Evolutionary conservation across 345 rosid species (phyloP).

Genomic region (Linum trigynum): DNA sequence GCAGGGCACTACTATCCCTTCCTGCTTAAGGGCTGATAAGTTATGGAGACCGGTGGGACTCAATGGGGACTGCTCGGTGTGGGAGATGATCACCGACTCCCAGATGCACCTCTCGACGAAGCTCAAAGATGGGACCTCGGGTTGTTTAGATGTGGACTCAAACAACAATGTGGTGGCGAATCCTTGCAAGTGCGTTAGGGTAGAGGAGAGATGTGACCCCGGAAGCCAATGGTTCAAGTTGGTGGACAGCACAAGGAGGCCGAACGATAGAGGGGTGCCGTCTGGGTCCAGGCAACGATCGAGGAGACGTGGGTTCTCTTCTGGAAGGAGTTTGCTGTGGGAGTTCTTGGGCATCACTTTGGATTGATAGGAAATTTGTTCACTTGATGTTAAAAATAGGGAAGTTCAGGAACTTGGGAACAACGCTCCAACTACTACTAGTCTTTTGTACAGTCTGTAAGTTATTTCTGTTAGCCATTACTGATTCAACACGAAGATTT

Average conservation of each 20-base stretch:
- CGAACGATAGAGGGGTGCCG: neutral
- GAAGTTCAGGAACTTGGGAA: neutral
- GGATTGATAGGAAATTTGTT: neutral
- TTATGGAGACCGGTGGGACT: slow-evolving; percentile 33
- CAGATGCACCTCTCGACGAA: slow-evolving; percentile 63
- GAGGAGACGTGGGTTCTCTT: neutral
- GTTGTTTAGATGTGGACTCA: slow-evolving; percentile 72
- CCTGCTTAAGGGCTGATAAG: slow-evolving; percentile 54
- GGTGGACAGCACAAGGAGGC: slow-evolving; percentile 14
- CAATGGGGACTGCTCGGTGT: slow-evolving; percentile 43
- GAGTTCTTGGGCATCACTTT: neutral
- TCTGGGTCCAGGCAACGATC: neutral
- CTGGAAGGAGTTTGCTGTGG: neutral
- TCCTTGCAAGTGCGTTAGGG: slow-evolving; percentile 45
- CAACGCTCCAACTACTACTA: no score
- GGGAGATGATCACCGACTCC: slow-evolving; percentile 70
- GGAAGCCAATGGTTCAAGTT: slow-evolving; percentile 74
- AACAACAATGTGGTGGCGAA: slow-evolving; percentile 31
- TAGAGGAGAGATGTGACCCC: slow-evolving; percentile 49
- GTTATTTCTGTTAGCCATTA: no score
- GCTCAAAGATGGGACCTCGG: slow-evolving; percentile 28
- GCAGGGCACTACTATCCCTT: slow-evolving; percentile 30
- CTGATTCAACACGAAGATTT: no score
- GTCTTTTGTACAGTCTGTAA: neutral
- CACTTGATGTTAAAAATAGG: neutral